Evolutionary conservation across 2,329 filamentous ascomycete genomes (phyloP), one percentile per base, ranked within the genome.

Genomic region (Anisogramma anomala): DNA sequence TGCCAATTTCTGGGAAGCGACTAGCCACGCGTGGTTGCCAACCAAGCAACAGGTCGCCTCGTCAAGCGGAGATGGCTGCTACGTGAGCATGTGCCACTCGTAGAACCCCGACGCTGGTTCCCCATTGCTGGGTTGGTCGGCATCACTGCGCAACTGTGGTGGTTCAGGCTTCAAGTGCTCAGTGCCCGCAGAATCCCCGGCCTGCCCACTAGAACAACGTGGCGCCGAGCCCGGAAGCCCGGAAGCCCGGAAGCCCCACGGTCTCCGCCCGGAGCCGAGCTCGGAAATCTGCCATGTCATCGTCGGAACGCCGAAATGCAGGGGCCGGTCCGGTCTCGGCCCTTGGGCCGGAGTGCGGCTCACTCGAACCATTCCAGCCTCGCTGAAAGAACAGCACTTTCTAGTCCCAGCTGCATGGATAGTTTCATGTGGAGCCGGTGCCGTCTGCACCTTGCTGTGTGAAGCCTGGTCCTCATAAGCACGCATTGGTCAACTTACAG

Each of bases 1-100:
- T 28, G n/a, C 25, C 10, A 38, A 18, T 17, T 10, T 38, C 39
- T 28, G 45, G 41, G 26, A 35, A 39, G 38, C 34, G 32, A 39
- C 38, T 14, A 41, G 32, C 19, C 8, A 35, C 15, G 19, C 25
- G 30, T 30, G 34, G 27, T 26, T 28, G 20, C 25, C 30, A 19
- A 23, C 31, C 25, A 20, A 18, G 15, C 13, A 32, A 32, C 9
- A 32, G 14, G 30, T 28, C 28, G 19, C 27, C 11, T 18, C 17
- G 22, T 18, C 23, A 31, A 23, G 13, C 10, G 20, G 41, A 17
- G 27, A 28, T 27, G 18, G 19, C 14, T 30, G 41, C 28, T 20
- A 32, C 18, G 14, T 25, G 15, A 27, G n/a, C n/a, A n/a, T 13
- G 30, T 30, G 30, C n/a, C 32, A 30, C 20, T 23, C 22, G 22